phyloP scores from a whole-genome alignment of 306 rosid species.

The Pyrus communis region DNA sequence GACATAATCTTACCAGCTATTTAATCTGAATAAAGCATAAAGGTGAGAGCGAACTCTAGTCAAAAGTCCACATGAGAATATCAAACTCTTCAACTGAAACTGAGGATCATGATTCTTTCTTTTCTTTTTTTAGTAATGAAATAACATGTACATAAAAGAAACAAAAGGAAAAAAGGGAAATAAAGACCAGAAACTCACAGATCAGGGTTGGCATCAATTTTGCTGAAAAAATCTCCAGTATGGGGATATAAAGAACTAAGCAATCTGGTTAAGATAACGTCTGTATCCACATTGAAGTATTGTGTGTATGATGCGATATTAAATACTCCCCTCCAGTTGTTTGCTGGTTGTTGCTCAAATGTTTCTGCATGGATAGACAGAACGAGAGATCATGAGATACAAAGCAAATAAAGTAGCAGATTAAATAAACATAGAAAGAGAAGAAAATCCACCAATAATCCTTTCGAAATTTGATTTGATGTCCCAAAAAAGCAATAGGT shows the following conservation, averaged over 20 bases:
- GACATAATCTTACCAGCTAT: not conserved
- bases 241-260: conserved; percentile 74
- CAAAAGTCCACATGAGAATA: not conserved
- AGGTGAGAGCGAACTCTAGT: not conserved
- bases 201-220: conserved; percentile 95
- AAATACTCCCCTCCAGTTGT: conserved; percentile 84
- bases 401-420: not conserved
- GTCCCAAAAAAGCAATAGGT: not conserved
- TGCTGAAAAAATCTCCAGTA: conserved; percentile 77
- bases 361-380: conserved; percentile 42
- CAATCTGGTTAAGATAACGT: conserved; percentile 66
- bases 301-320: conserved; percentile 72
- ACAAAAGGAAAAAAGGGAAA: not conserved
- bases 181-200: conserved; percentile 50
- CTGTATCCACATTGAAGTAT: conserved; percentile 92
- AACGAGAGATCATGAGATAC: conserved; percentile 4
- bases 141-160: not conserved
- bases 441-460: not conserved
- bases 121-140: not conserved
- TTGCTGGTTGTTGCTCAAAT: conserved; percentile 84
- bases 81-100: not conserved
- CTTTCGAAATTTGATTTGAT: not conserved
- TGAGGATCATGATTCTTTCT: not conserved
- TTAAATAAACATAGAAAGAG: not conserved
- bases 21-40: not conserved